Evolutionary conservation across 1,139 yeast species (phyloP).

Genomic region (Suhomyces terraborum): DNA sequence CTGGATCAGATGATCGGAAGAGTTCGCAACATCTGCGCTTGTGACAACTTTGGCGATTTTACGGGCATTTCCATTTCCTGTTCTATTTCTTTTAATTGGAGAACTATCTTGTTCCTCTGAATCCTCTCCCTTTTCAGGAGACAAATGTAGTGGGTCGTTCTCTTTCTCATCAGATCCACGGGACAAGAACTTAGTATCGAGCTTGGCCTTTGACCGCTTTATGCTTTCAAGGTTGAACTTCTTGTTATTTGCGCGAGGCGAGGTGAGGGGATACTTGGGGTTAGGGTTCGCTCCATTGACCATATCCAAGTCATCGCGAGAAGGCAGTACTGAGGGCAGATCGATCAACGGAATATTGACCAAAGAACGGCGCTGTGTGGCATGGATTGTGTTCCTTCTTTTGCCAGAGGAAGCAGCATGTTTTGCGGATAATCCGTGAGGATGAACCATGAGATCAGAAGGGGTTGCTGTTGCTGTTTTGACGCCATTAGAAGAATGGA

Average conservation of each 20-base stretch:
- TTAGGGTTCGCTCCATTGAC: slow-evolving; percentile 5
- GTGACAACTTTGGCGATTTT: slow-evolving; percentile 29
- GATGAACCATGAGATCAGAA: slow-evolving; percentile 34
- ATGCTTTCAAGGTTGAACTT: slow-evolving; percentile 18
- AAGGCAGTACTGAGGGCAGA: slow-evolving; percentile 10
- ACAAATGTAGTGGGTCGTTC: slow-evolving; percentile 23
- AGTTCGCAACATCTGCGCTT: slow-evolving; percentile 21
- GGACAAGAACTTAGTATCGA: slow-evolving; percentile 12
- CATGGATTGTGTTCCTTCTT: slow-evolving; percentile 30
- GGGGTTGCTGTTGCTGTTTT: slow-evolving; percentile 15
- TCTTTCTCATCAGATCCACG: slow-evolving; percentile 22
- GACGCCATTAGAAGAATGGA: slow-evolving; percentile 13
- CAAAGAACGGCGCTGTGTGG: slow-evolving; percentile 15
- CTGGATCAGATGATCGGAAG: slow-evolving; percentile 20
- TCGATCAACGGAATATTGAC: slow-evolving; percentile 14
- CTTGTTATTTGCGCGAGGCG: slow-evolving; percentile 18
- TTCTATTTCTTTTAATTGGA: slow-evolving; percentile 19
- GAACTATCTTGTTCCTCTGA: slow-evolving; percentile 17
- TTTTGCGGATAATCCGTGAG: slow-evolving; percentile 51
- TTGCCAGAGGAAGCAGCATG: slow-evolving; percentile 20
- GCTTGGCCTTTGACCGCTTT: slow-evolving; percentile 14
- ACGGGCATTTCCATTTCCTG: slow-evolving; percentile 18
- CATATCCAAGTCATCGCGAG: slow-evolving; percentile 1
- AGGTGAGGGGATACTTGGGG: slow-evolving; percentile 17
- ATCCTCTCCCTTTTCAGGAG: slow-evolving; percentile 16